Conservation (phyloP, 2,329 filamentous ascomycete species). For the Metarhizium humberi region DNA sequence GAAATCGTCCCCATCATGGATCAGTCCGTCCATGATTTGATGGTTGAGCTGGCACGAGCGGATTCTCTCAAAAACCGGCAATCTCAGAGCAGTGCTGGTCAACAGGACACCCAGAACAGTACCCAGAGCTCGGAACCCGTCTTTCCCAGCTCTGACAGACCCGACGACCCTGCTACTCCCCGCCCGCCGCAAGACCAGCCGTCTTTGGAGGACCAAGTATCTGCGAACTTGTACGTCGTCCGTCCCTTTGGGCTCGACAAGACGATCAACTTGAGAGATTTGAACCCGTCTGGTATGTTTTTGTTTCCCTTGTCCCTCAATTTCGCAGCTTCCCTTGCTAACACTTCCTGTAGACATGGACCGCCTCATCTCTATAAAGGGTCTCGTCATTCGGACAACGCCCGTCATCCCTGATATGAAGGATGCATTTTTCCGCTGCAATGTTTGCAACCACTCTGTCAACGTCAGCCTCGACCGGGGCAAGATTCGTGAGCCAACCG, state of each 20-base stretch:
- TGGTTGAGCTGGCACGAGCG: slow-evolving; percentile 78
- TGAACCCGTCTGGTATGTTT: slow-evolving; percentile 69
- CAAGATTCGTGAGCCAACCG: slow-evolving; percentile 89
- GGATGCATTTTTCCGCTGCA: slow-evolving; percentile 94
- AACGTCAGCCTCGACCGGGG: slow-evolving; percentile 89
- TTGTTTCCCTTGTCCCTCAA: background rate
- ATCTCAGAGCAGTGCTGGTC: slow-evolving; percentile 47
- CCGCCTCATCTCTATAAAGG: slow-evolving; percentile 89
- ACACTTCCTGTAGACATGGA: slow-evolving; percentile 62
- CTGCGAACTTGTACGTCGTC: slow-evolving; percentile 73
- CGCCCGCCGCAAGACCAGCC: slow-evolving; percentile 34
- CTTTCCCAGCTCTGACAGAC: slow-evolving; percentile 70
- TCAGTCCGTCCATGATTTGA: slow-evolving; percentile 83
- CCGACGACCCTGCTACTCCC: slow-evolving; percentile 33
- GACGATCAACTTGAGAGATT: slow-evolving; percentile 81
- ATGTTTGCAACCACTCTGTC: slow-evolving; percentile 83
- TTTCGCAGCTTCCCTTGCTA: background rate
- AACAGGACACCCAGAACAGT: slow-evolving; percentile 33
- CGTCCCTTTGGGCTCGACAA: slow-evolving; percentile 82
- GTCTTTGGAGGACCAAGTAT: slow-evolving; percentile 71
- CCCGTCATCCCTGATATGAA: slow-evolving; percentile 99
- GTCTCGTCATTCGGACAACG: slow-evolving; percentile 88
- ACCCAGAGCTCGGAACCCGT: slow-evolving; percentile 63
- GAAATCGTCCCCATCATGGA: slow-evolving; percentile 97
- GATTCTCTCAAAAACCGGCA: slow-evolving; percentile 63